Evolutionary conservation across 2,329 filamentous ascomycete genomes (phyloP).

Genomic region (Ophiosphaerella herpotricha): DNA sequence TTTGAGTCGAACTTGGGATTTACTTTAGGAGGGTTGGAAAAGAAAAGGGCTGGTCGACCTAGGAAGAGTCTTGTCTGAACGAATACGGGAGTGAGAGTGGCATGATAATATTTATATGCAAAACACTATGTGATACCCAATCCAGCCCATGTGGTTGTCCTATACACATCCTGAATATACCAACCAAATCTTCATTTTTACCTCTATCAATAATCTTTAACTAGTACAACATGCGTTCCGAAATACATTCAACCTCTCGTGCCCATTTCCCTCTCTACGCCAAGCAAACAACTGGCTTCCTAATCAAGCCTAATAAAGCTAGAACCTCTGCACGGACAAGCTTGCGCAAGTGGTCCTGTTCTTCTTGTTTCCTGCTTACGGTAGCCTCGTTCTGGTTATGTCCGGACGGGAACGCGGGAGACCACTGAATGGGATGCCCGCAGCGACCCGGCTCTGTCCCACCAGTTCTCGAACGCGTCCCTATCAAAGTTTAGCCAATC

Average conservation of each 20-base stretch:
- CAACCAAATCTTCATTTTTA: neutral
- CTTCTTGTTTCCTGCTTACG: no score
- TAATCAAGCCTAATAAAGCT: constrained; percentile 3
- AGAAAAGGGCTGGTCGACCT: constrained; percentile 30
- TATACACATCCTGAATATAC: neutral
- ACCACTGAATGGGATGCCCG: no score
- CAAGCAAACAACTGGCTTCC: constrained; percentile 5
- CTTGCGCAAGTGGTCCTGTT: no score
- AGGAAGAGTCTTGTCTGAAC: constrained; percentile 29
- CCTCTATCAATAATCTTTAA: neutral
- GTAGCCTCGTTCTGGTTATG: no score
- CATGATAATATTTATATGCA: neutral
- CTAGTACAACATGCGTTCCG: no score
- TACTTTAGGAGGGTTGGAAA: constrained; percentile 13
- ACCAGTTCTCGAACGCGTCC: no score
- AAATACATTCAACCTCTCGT: no score
- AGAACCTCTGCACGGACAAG: no score
- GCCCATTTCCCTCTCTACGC: neutral
- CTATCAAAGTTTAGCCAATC: no score
- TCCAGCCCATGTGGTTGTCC: neutral
- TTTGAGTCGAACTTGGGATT: constrained; percentile 2
- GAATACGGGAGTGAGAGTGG: neutral
- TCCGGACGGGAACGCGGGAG: no score
- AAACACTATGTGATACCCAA: constrained; percentile 20
- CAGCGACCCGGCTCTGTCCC: no score